Evolutionary conservation across 371 early-diverging fungal genomes (phyloP).

Genomic region (Syncephalastrum sp.): DNA sequence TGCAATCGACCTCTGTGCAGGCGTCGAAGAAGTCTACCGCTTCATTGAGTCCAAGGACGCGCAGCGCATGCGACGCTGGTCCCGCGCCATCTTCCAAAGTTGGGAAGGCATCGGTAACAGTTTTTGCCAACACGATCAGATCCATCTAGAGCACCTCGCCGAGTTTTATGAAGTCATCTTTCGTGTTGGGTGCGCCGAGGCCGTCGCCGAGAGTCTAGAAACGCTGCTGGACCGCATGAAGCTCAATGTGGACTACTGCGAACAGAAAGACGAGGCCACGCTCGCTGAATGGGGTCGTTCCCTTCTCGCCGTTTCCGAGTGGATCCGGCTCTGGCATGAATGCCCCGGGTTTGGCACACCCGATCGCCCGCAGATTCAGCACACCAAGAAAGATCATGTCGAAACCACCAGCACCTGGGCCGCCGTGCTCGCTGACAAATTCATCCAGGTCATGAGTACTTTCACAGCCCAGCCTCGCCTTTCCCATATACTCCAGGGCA

Average conservation of each 20-base stretch:
- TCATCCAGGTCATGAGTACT: constrained; percentile 32
- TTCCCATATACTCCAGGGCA: constrained; percentile 9
- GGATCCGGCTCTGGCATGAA: constrained; percentile 20
- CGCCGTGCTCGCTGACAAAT: constrained; percentile 31
- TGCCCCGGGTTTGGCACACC: too few relatives aligned
- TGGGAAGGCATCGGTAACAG: constrained; percentile 51
- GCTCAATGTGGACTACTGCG: constrained; percentile 26
- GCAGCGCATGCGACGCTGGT: constrained; percentile 25
- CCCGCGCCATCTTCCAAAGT: constrained; percentile 39
- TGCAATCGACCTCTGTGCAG: constrained; percentile 19
- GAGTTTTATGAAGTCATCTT: constrained; percentile 11
- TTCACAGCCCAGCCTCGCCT: constrained; percentile 2
- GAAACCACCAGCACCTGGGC: constrained; percentile 9
- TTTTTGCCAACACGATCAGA: constrained; percentile 5
- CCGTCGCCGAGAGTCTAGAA: constrained; percentile 39
- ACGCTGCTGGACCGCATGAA: constrained; percentile 39
- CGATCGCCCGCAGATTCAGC: not conserved
- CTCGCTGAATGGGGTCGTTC: constrained; percentile 42
- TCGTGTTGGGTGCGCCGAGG: constrained; percentile 13
- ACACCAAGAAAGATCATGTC: constrained; percentile 1
- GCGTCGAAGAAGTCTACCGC: constrained; percentile 19
- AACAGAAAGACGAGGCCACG: constrained; percentile 11
- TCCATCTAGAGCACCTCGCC: constrained; percentile 4
- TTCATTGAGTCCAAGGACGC: not conserved
- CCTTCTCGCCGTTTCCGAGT: constrained; percentile 27